Evolutionary conservation across 331 rosid genomes (phyloP), one percentile per base, ranked within the genome.

Genomic region (Phaseolus coccineus): DNA sequence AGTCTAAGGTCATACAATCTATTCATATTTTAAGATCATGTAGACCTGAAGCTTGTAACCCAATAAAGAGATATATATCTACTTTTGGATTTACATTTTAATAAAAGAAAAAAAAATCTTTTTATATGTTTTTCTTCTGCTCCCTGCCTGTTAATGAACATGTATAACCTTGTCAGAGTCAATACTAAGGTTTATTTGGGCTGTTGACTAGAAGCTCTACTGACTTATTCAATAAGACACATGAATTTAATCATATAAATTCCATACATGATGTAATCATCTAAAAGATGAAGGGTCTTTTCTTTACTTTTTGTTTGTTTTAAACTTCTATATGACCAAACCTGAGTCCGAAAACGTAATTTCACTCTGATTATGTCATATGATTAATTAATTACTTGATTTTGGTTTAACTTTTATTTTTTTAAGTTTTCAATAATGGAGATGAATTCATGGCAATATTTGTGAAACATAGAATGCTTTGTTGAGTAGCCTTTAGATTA

Each of bases 301-400:
- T 22, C 15, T 11, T 44, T 7, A 40, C 11, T 0, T 44, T 44
- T 11, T 15, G 0, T 19, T 51, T 48, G n/a, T 15, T 5, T 12
- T 30, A 12, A 62, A 73, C 19, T 71, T 56, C 57, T 37, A 16
- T 39, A 52, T 73, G 68, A 71, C 19, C 63, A 71, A 51, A n/a
- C 78, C 55, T 13, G 27, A 57, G 56, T 39, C 67, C 56, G 22
- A 42, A 35, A 24, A 31, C 53, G 1, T 39, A 6, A 56, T 24
- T 22, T 39, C 15, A 28, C 0, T 75, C 8, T 64, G 12, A 61
- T 8, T 73, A 40, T 22, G 11, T 50, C 46, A 15, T 58, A 58
- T 44, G 30, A 16, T 46, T 30, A n/a, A 30, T 39, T 39, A 24
- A n/a, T n/a, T 65, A 66, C 11, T 28, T 15, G 44, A 44, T 61